Evolutionary conservation across 2,329 filamentous ascomycete species (phyloP), one percentile per base, ranked within the genome.

Genomic region (Penicillium sp.): DNA sequence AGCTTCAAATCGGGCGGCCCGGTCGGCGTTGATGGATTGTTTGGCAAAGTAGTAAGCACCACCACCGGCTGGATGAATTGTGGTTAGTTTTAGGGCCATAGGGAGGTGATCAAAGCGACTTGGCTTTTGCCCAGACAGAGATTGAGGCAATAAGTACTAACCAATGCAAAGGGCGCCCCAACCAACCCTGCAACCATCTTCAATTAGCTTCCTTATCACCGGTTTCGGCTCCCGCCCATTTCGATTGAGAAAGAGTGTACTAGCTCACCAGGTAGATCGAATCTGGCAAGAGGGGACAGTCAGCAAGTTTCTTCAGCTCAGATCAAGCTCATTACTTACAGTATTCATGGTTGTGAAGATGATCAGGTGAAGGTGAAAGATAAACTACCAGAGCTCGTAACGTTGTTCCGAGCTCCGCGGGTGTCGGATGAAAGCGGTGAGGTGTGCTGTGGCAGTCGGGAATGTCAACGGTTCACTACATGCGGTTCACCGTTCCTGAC

Each of bases 11-110:
- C 89, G 85, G 55, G 84, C 78, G 56, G 83, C 81, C 59, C 93
- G 89, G 74, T 96, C 91, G 63, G 89, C 89, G 70, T 96, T 96
- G 81, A 99, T 95, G 72, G 86, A 87, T 69, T 85, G 83, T 81
- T 99, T 99, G 59, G 94, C 94, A 71, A 96, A 96, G 79, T 89
- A 91, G 80, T 97, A 99, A 66, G 93, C 91, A 58, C 87, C 89
- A 60, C 85, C 94, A 68, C 93, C 94, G 62, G 92, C 90, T 91
- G 68, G 41, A n/a, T 42, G n/a, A 26, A 9, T 16, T 28, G 21
- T 42, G 12, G 24, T 28, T 28, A 28, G 41, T n/a, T 39, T 39
- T 7, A 18, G 9, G 36, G 16, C 12, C 16, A 16, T 12, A 21
- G 36, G 12, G 18, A 21, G 21, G 36, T 18, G 16, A 10, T 23